Evolutionary conservation across 176 grass and related monocot species (phyloP), one percentile per base, ranked within the genome.

Genomic region (Hsuehochloa calcarea): DNA sequence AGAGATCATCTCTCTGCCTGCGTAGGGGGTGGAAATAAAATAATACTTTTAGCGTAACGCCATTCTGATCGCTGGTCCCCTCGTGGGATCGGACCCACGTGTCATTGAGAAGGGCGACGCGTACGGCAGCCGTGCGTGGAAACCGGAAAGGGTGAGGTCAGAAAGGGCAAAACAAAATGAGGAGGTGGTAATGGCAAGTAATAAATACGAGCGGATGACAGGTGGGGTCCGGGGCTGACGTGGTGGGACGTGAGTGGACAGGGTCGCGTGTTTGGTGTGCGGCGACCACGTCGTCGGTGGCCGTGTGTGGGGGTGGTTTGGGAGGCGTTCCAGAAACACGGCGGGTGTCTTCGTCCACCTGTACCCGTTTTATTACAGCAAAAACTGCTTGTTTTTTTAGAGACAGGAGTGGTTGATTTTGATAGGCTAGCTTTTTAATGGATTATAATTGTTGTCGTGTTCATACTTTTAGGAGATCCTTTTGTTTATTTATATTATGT

Each of bases 61-160:
- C 82, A 85, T 75, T 81, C 70, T 26, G 78, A 26, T 9, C 35
- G 0, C 8, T 3, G 31, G 88, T 16, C 54, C 86, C 82, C 31
- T 25, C 77, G 9, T 7, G 83, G 0, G 0, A 0, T 0, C 22
- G 45, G 74, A 2, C 86, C 82, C 31, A 35, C 77, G 9, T 7
- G 83, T 39, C 88, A 71, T 5, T 0, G 8, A 37, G 0, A 0
- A 13, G 1, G 25, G 6, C 29, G 20, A 5, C 8, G 41, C 56
- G 47, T 72, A 65, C 87, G 74, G 37, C 25, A 22, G 65, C 45
- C 67, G 75, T 80, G 77, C 60, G 85, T 68, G 70, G 77, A 51
- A 76, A 25, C 37, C 17, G 72, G 63, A 20, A 29, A 68, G 14
- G 51, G 15, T 40, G 68, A 79, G 22, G 60, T 70, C 75, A 64